Percentiles rank a stretch among this genome's conserved stretches.
phyloP scores from a whole-genome alignment of 176 grass and related monocot genomes.

The Secale cereale region DNA sequence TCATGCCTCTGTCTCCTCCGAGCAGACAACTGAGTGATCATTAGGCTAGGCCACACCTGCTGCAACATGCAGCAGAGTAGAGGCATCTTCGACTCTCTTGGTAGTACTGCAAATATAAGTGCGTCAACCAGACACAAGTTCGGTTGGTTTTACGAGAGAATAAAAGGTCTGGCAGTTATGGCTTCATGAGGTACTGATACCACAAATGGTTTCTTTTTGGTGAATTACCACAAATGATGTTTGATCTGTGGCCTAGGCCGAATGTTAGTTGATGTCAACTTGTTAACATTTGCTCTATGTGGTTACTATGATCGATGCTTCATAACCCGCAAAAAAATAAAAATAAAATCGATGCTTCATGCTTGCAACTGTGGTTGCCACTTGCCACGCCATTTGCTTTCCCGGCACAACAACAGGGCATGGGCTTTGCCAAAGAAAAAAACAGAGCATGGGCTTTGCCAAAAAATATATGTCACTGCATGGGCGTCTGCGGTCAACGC shows the following conservation, averaged over 20 bases:
- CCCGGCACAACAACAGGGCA: background rate
- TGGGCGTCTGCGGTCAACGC: constrained; percentile 17
- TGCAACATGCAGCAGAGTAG: background rate
- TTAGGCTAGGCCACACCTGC: background rate
- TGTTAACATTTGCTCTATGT: background rate
- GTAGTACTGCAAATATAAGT: background rate
- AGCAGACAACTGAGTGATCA: background rate
- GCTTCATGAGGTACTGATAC: background rate
- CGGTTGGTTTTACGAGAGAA: background rate
- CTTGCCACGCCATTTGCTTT: constrained; percentile 15
- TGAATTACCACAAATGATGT: background rate
- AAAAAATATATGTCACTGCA: background rate
- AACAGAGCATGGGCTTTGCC: background rate
- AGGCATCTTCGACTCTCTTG: background rate
- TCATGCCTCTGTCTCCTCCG: background rate
- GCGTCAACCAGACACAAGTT: background rate
- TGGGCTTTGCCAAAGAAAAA: background rate
- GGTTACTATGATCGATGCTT: background rate
- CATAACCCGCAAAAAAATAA: too few species aligned
- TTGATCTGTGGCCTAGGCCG: background rate
- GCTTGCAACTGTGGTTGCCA: background rate
- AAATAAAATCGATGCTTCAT: background rate
- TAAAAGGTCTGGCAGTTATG: background rate
- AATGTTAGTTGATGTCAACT: background rate
- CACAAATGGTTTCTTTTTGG: too few species aligned